Evolutionary conservation across 1,284 basidiomycete species (phyloP), one percentile per base, ranked within the genome.

Genomic region (Laetiporus sulphureus): DNA sequence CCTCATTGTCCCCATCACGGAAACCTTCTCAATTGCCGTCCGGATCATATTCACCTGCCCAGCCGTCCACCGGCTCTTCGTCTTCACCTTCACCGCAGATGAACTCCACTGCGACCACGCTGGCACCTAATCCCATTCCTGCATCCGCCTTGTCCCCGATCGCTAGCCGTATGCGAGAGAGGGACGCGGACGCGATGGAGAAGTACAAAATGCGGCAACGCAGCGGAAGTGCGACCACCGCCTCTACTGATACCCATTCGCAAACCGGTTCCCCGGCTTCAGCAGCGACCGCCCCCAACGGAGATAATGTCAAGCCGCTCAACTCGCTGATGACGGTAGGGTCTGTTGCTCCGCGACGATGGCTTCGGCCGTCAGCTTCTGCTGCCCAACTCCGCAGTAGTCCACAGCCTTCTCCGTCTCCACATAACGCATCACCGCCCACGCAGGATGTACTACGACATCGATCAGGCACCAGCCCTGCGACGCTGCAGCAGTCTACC

Each of bases 151-250:
- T 86, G 45, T 83, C 87, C 7, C 83, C 83, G 2, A 75, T 90
- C 43, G 83, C 80, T 15, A 81, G 68, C 48, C 80, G 85, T 22
- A 82, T 90, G 69, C 73, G 79, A 51, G 82, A 88, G 63, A 72
- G 78, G 43, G 87, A 90, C 57, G 85, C 85, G 20, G 83, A 83
- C 59, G 87, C 86, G 20, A 87, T 85, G 68, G 84, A 88, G 57
- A 85, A 87, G 55, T 90, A 89, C 57, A 71, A 86, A 59, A 68
- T 75, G 47, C 75, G 86, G 40, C 84, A 83, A 65, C 73, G 85
- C 41, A 88, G 84, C 58, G 85, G 83, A 39, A 88, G 86, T 55
- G 75, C 72, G 43, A 74, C 75, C 33, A 79, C 79, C 27, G 69
- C 77, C 15, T 84, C 83, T 1, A 83, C 82, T 18, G 83, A 86